These are phyloP conservation scores for Yarrowia phangngaensis DNA, from an alignment of 805 yeast genomes.

Conservation along the genomic window DNA sequence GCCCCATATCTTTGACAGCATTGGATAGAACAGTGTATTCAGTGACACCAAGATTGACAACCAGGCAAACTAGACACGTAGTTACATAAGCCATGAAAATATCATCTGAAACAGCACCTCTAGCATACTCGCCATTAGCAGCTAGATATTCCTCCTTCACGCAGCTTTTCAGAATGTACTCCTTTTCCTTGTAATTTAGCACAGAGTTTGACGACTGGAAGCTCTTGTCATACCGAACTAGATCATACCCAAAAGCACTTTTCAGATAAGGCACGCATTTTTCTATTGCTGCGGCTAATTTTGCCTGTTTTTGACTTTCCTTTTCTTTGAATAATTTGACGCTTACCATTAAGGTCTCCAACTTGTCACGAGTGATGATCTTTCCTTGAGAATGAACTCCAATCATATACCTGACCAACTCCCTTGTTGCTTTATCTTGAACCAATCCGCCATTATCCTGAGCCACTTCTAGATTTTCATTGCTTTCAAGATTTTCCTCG, in stretches of 20 bases:
- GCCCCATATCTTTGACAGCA: neutral
- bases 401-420: constrained; percentile 4
- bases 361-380: neutral
- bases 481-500: neutral
- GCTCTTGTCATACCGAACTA: constrained; percentile 1
- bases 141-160: neutral
- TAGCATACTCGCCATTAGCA: neutral
- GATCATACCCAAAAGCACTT: constrained; percentile 1
- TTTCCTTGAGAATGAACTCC: constrained; percentile 16
- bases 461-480: neutral
- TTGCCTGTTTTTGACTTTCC: neutral
- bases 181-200: constrained; percentile 6
- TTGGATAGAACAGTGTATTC: neutral
- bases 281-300: neutral
- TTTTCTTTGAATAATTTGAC: constrained; percentile 2
- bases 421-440: neutral
- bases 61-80: neutral
- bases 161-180: neutral
- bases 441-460: neutral
- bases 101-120: constrained; percentile 8
- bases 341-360: neutral
- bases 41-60: neutral
- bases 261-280: neutral
- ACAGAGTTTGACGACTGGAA: neutral
- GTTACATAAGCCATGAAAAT: constrained; percentile 8